Evolutionary conservation across 352 stramenopile genomes (phyloP).

Genomic region (Peronospora farinosa): DNA sequence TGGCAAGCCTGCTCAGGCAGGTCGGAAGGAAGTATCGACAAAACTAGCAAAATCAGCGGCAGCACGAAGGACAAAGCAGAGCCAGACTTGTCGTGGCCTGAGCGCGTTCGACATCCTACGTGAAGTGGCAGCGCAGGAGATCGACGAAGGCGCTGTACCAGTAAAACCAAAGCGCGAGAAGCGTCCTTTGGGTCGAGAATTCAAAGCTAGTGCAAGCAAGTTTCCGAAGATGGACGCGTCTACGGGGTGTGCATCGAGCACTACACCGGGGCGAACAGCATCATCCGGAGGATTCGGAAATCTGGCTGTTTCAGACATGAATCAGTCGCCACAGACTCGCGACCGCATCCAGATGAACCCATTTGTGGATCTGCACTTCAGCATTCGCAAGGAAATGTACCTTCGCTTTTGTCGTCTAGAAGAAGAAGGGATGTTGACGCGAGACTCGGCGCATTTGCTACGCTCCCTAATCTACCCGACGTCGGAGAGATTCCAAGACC

Average conservation of each 20-base stretch:
- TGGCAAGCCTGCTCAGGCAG: slow-evolving; percentile 15
- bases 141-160: slow-evolving; percentile 24
- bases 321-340: slow-evolving; percentile 29
- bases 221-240: slow-evolving; percentile 28
- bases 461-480: slow-evolving; percentile 78
- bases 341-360: slow-evolving; percentile 67
- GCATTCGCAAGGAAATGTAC: slow-evolving; percentile 85
- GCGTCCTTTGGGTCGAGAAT: slow-evolving; percentile 11
- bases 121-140: slow-evolving; percentile 69
- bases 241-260: slow-evolving; percentile 13
- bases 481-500: slow-evolving; percentile 76
- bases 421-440: slow-evolving; percentile 59
- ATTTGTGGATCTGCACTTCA: slow-evolving; percentile 80
- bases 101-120: slow-evolving; percentile 81
- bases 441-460: slow-evolving; percentile 65
- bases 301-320: slow-evolving; percentile 13
- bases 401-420: slow-evolving; percentile 72
- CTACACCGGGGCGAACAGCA: slow-evolving; percentile 6
- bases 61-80: slow-evolving; percentile 27
- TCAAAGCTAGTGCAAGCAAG: slow-evolving; percentile 19
- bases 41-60: slow-evolving; percentile 24
- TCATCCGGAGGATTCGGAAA: slow-evolving; percentile 5
- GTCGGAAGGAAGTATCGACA: slow-evolving; percentile 17
- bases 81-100: slow-evolving; percentile 24
- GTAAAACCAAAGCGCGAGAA: slow-evolving; percentile 35